These are phyloP conservation scores for Paramecium caudatum DNA, from an alignment of 73 alveolate genomes.

Conservation along the genomic window DNA sequence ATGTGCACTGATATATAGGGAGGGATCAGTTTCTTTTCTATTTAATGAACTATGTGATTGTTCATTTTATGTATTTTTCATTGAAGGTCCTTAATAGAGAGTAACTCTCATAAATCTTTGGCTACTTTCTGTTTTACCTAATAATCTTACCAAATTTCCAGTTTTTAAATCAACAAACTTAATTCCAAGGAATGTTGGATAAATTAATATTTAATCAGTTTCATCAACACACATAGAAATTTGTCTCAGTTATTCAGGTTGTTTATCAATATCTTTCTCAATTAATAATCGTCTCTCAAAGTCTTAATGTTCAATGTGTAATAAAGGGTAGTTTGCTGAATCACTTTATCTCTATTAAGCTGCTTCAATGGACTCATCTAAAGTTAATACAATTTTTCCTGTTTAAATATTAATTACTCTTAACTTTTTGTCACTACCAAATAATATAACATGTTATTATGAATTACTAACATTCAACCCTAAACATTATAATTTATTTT, in stretches of 20 bases:
- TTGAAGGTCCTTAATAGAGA: slow-evolving; percentile 91
- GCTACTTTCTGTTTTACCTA: slow-evolving; percentile 91
- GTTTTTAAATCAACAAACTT: slow-evolving; percentile 81
- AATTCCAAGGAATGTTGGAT: slow-evolving; percentile 90
- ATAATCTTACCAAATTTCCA: slow-evolving; percentile 77
- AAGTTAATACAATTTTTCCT: slow-evolving; percentile 77
- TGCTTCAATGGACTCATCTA: slow-evolving; percentile 77
- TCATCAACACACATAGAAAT: slow-evolving; percentile 90
- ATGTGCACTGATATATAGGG: slow-evolving; percentile 83
- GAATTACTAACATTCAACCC: slow-evolving; percentile 68
- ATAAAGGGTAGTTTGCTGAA: slow-evolving; percentile 42
- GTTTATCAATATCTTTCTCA: slow-evolving; percentile 81
- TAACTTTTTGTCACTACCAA: slow-evolving; percentile 71
- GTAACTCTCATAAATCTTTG: slow-evolving; percentile 84
- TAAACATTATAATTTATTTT: slow-evolving; percentile 71
- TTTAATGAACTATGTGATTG: slow-evolving; percentile 82
- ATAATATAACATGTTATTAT: slow-evolving; percentile 72
- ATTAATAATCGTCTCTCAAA: slow-evolving; percentile 82
- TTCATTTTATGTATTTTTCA: slow-evolving; percentile 84
- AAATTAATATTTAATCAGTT: slow-evolving; percentile 82
- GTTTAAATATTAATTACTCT: slow-evolving; percentile 73
- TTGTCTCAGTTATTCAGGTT: slow-evolving; percentile 41
- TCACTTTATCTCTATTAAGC: slow-evolving; percentile 64
- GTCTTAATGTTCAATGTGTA: slow-evolving; percentile 79
- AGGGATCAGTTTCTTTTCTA: slow-evolving; percentile 87